Evolutionary conservation across 2,329 filamentous ascomycete genomes (phyloP).

Genomic region (Arthrobotrys entomopaga): DNA sequence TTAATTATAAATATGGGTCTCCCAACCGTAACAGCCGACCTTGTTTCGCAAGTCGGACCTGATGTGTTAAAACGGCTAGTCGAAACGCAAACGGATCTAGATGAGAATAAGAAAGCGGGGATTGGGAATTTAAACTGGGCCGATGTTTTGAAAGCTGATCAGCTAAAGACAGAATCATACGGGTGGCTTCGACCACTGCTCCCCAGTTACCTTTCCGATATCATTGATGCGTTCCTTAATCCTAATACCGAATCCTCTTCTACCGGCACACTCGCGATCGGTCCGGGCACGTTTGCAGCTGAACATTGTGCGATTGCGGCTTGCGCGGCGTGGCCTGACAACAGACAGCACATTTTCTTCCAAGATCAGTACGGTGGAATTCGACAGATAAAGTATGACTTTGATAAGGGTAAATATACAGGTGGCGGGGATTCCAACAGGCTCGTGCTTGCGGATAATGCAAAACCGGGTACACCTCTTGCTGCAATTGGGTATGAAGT

Average conservation of each 20-base stretch:
- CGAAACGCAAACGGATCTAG: too few species aligned
- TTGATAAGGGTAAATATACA: slow-evolving; percentile 1
- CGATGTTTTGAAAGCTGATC: too few species aligned
- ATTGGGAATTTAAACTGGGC: too few species aligned
- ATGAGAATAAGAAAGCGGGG: too few species aligned
- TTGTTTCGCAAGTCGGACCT: too few species aligned
- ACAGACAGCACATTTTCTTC: slow-evolving; percentile 20
- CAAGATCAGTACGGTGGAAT: slow-evolving; percentile 4
- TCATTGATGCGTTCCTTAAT: background rate
- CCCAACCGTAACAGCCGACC: too few species aligned
- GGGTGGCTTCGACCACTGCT: slow-evolving; percentile 3
- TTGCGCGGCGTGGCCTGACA: slow-evolving; percentile 5
- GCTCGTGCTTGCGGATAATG: slow-evolving; percentile 15
- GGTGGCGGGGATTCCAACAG: slow-evolving; percentile 2
- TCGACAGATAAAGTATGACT: slow-evolving; percentile 13
- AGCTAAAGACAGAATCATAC: background rate
- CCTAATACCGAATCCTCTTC: background rate
- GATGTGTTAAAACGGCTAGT: too few species aligned
- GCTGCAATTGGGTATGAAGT: slow-evolving; percentile 15
- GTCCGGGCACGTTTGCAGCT: background rate
- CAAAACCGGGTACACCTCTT: slow-evolving; percentile 11
- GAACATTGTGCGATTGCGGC: slow-evolving; percentile 7
- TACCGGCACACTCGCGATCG: background rate
- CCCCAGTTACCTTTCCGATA: too few species aligned
- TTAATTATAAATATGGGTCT: too few species aligned